Evolutionary conservation across 345 rosid species (phyloP), one percentile per base, ranked within the genome.

Genomic region (Eucalyptus microcorys): DNA sequence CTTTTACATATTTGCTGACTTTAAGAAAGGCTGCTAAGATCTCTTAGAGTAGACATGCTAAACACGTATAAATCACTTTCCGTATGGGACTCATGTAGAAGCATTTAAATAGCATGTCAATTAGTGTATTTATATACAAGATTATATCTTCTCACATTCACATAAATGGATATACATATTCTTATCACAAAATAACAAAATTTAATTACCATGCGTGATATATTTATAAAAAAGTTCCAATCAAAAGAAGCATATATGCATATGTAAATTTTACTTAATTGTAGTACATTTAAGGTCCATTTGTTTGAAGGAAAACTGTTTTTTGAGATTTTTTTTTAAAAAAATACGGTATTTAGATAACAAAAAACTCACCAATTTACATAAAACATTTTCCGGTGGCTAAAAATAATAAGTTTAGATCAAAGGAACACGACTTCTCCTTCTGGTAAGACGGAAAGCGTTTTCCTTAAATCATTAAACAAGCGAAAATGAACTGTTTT

Each of bases 381-480:
- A 7, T 6, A 61, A 27, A 30, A 30, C 16, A 59, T 59, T 5
- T 59, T 59, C 7, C 15, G 1, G 30, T 1, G 2, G 14, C 66
- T 11, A 12, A 59, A 59, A 26, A 26, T 12, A 27, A 59, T 12
- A 59, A 59, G 1, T 61, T 61, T 30, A 12, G 15, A 61, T 61
- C 1, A 1, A 30, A 30, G 68, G 2, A 61, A 61, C 0, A 30
- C 1, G 8, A 27, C 68, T 61, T 13, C 32, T 61, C 32, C 32
- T 61, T 61, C 4, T 61, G 3, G 2, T 61, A 30, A 61, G 32
- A 61, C 0, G 32, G 17, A 61, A 61, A 61, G 4, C 0, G 15
- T 1, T 61, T 61, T 30, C 0, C 34, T 61, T 59, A 1, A 30
- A 61, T 61, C 4, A 61, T 27, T 14, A 61, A 61, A 61, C 7